These are phyloP conservation scores for Pisolithus marmoratus DNA, from an alignment of 768 basidiomycete species.

Conservation along the genomic window DNA sequence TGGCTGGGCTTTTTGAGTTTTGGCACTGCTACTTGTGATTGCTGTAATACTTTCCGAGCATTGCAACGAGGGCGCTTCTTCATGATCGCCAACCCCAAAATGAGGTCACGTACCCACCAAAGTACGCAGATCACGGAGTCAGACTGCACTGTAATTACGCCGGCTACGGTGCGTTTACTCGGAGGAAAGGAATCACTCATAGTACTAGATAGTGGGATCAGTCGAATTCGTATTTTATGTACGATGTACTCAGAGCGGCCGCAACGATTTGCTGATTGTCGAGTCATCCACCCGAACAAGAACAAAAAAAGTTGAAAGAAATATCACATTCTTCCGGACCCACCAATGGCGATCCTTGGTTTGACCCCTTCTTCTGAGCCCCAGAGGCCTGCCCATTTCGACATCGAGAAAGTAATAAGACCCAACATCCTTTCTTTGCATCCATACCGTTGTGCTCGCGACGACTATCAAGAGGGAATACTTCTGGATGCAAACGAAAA, in stretches of 20 bases:
- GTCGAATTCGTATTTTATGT: background rate
- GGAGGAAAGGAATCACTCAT: background rate
- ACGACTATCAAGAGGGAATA: constrained; percentile 89
- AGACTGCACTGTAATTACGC: no score
- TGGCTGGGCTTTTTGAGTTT: background rate
- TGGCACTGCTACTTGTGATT: background rate
- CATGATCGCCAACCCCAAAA: background rate
- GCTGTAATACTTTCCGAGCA: background rate
- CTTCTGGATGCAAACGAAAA: constrained; percentile 99
- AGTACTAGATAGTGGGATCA: background rate
- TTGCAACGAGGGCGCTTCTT: background rate
- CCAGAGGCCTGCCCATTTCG: constrained; percentile 71
- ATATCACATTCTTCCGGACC: no score
- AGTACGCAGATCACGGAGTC: background rate
- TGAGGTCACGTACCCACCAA: no score
- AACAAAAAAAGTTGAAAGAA: no score
- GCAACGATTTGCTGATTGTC: background rate
- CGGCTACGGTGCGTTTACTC: background rate
- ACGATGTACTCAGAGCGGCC: no score
- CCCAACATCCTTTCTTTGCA: constrained; percentile 88
- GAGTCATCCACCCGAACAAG: background rate
- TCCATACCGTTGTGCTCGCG: constrained; percentile 93
- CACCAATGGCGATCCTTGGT: constrained; percentile 59
- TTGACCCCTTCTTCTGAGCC: constrained; percentile 40
- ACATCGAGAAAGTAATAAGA: constrained; percentile 79